Evolutionary conservation across 495 filamentous ascomycete genomes (phyloP).

Genomic region (Xylaria scruposa): DNA sequence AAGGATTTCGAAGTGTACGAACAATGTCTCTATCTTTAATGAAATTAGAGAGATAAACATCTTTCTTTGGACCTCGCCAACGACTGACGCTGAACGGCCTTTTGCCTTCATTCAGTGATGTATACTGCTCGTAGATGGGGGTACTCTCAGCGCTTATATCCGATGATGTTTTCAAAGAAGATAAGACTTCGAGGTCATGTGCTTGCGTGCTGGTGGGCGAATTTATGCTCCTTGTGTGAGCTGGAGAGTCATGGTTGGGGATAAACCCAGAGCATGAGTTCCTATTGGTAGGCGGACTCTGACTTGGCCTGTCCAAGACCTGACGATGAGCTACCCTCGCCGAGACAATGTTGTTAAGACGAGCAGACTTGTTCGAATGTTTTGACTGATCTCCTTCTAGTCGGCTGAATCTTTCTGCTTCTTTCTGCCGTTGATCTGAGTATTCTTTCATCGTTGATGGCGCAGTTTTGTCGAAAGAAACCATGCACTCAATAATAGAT

Average conservation of each 20-base stretch:
- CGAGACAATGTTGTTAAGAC: not conserved
- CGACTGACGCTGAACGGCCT: not conserved
- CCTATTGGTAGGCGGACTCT: not conserved
- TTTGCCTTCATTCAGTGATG: not conserved
- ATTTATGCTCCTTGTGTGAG: not conserved
- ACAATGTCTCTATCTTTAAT: not conserved
- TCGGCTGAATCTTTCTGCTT: not conserved
- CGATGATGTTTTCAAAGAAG: not conserved
- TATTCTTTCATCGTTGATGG: not conserved
- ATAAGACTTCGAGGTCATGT: not conserved
- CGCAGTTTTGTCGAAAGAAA: constrained; percentile 3
- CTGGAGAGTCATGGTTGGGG: not conserved
- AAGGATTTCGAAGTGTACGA: not conserved
- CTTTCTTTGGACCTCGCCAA: not conserved
- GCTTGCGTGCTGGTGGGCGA: not conserved
- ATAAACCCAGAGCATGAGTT: not conserved
- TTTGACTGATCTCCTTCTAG: not conserved
- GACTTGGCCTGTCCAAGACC: not conserved
- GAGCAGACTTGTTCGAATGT: not conserved
- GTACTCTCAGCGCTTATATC: not conserved
- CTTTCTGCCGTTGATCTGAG: not conserved
- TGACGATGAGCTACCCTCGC: not conserved
- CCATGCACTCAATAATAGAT: not conserved
- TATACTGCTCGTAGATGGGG: not conserved
- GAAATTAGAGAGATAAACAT: not conserved